A percentile compares a stretch with the other conserved stretches of the same genome.
phyloP scores from a whole-genome alignment of 208 protist species.

The Acanthamoeba sp. region DNA sequence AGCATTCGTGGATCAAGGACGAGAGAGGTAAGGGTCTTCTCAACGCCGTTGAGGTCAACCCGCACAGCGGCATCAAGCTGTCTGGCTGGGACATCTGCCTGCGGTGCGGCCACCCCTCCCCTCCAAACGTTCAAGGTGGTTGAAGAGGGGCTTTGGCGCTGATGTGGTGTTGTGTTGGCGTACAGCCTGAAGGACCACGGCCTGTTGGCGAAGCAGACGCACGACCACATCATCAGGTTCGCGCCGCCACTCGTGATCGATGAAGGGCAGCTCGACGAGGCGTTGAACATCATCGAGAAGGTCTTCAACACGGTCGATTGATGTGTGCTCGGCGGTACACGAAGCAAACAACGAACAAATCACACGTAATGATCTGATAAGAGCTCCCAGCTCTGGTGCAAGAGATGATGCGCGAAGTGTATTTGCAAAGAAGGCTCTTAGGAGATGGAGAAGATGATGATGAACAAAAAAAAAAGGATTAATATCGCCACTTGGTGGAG shows the following conservation, averaged over 20 bases:
- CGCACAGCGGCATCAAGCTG: constrained; percentile 73
- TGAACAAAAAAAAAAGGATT: constrained; percentile 61
- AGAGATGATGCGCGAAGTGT: too few relatives aligned
- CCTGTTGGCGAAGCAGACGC: constrained; percentile 95
- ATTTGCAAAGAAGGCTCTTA: background rate
- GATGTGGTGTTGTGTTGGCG: background rate
- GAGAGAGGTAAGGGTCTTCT: constrained; percentile 94
- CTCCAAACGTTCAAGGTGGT: too few relatives aligned
- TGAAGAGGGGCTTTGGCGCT: too few relatives aligned
- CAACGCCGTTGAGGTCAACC: constrained; percentile 93
- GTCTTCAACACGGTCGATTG: constrained; percentile 58
- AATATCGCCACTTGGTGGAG: constrained; percentile 95
- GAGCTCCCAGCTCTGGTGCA: too few relatives aligned
- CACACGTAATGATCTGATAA: too few relatives aligned
- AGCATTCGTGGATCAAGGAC: constrained; percentile 81
- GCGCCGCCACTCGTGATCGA: constrained; percentile 93
- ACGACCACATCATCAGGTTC: constrained; percentile 94
- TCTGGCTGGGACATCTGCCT: constrained; percentile 61
- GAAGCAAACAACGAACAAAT: too few relatives aligned
- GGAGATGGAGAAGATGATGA: background rate
- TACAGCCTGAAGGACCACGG: constrained; percentile 88
- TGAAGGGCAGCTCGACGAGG: constrained; percentile 89
- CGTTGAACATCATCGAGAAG: constrained; percentile 88
- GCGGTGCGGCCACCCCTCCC: background rate
- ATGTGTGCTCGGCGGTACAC: too few relatives aligned